These are phyloP conservation scores for Diaporthe sp. DNA, from an alignment of 2,329 filamentous ascomycete species.

Conservation along the genomic window DNA sequence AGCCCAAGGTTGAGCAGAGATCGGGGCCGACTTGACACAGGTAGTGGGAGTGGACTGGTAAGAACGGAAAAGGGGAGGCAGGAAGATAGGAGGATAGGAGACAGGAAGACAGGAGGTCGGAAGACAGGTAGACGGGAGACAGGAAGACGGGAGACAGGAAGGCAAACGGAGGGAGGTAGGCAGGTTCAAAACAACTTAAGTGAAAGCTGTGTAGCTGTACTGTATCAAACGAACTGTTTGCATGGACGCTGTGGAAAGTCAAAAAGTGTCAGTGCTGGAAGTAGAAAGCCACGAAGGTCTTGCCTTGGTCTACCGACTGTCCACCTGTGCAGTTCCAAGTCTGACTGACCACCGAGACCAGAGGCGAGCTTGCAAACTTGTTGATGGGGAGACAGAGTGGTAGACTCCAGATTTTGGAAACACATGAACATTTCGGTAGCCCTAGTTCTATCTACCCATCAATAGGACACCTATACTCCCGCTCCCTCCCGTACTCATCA, in stretches of 20 bases:
- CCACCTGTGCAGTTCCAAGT: too few relatives aligned
- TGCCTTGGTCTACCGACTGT: not conserved
- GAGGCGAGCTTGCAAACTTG: too few relatives aligned
- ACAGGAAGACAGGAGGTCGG: too few relatives aligned
- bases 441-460: slow-evolving; percentile 57
- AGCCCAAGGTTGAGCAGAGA: not conserved
- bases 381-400: too few relatives aligned
- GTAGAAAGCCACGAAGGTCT: not conserved
- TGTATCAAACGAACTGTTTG: not conserved
- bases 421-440: not conserved
- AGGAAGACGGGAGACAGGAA: not conserved
- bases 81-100: too few relatives aligned
- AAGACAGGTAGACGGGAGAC: not conserved
- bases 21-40: not conserved
- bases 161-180: too few relatives aligned
- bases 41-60: too few relatives aligned
- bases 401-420: not conserved
- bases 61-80: too few relatives aligned
- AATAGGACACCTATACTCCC: slow-evolving; percentile 68
- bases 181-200: not conserved
- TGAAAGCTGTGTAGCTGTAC: not conserved
- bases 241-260: not conserved
- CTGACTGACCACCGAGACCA: too few relatives aligned
- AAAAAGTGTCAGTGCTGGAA: not conserved
- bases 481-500: slow-evolving; percentile 56